These are phyloP conservation scores for Cladobotryum protrusum DNA, from an alignment of 2,329 filamentous ascomycete species.

Conservation along the genomic window DNA sequence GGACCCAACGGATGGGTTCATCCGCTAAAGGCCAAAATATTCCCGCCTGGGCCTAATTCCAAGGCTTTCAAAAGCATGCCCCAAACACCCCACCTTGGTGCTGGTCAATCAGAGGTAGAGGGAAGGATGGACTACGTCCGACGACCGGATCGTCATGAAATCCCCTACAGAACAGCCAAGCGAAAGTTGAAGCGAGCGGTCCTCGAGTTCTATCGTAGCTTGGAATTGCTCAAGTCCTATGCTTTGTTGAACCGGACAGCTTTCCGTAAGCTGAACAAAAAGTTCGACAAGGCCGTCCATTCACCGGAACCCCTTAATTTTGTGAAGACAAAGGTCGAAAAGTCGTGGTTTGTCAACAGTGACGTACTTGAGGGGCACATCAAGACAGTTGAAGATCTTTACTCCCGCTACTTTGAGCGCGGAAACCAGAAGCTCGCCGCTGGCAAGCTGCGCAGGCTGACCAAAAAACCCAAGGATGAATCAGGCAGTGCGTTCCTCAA, in stretches of 20 bases:
- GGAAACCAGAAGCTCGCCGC: conserved; percentile 90
- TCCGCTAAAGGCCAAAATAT: conserved; percentile 48
- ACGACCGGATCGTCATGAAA: conserved; percentile 43
- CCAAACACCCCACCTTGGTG: conserved; percentile 39
- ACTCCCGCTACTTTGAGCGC: conserved; percentile 88
- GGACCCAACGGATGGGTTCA: conserved; percentile 41
- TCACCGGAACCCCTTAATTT: conserved; percentile 72
- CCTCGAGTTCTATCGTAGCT: conserved; percentile 85
- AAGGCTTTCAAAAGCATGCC: conserved; percentile 52
- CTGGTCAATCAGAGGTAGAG: conserved; percentile 21
- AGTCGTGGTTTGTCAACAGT: conserved; percentile 86
- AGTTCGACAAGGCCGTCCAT: conserved; percentile 88
- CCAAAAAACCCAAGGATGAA: conserved; percentile 50
- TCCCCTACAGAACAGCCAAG: conserved; percentile 83
- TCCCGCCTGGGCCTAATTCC: conserved; percentile 54
- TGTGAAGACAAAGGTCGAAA: conserved; percentile 86
- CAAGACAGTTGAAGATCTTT: conserved; percentile 78
- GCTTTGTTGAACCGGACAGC: conserved; percentile 84
- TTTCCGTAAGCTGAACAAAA: conserved; percentile 97
- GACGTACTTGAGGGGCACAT: conserved; percentile 78
- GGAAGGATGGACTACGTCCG: conserved; percentile 45
- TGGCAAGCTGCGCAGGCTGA: conserved; percentile 74
- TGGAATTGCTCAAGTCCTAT: conserved; percentile 90
- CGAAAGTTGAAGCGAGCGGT: conserved; percentile 84
- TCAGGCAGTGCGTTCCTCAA: conserved; percentile 54